Evolutionary conservation across 2,329 filamentous ascomycete species (phyloP).

Genomic region (Penicillium sp.): DNA sequence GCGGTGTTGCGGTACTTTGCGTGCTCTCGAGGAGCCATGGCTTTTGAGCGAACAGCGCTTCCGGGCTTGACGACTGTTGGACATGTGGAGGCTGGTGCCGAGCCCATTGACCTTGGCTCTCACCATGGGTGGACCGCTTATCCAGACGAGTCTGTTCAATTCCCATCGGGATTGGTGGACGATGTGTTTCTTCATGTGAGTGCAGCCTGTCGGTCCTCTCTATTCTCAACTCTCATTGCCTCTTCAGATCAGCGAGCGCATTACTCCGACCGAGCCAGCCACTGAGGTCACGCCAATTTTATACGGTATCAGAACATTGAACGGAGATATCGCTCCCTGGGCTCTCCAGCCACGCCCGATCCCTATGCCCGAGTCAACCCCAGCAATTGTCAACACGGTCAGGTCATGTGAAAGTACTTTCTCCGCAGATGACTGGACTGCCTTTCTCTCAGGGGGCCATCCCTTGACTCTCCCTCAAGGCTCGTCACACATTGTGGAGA

Average conservation of each 20-base stretch:
- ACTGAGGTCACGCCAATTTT: constrained; percentile 16
- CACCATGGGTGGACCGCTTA: constrained; percentile 19
- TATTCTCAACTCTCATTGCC: background rate
- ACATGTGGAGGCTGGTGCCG: constrained; percentile 11
- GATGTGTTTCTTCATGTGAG: constrained; percentile 47
- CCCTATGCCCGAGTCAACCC: constrained; percentile 36
- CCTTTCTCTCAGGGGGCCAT: constrained; percentile 1
- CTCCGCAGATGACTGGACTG: constrained; percentile 8
- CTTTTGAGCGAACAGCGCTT: constrained; percentile 30
- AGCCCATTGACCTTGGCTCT: constrained; percentile 16
- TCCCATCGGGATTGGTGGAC: constrained; percentile 33
- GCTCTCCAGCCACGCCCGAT: constrained; percentile 40
- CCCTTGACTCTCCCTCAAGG: constrained; percentile 8
- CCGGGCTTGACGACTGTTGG: constrained; percentile 34
- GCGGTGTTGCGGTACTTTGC: constrained; percentile 32
- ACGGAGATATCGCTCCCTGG: constrained; percentile 46
- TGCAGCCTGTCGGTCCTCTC: background rate
- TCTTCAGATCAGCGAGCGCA: constrained; percentile 27
- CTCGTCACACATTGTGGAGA: constrained; percentile 22
- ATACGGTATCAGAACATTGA: constrained; percentile 37
- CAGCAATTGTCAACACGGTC: constrained; percentile 21
- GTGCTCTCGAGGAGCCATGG: constrained; percentile 29
- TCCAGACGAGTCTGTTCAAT: constrained; percentile 22
- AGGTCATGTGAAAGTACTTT: constrained; percentile 22
- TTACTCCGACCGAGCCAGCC: constrained; percentile 1